Conservation (phyloP, 345 rosid species). For the Balakata baccata region DNA sequence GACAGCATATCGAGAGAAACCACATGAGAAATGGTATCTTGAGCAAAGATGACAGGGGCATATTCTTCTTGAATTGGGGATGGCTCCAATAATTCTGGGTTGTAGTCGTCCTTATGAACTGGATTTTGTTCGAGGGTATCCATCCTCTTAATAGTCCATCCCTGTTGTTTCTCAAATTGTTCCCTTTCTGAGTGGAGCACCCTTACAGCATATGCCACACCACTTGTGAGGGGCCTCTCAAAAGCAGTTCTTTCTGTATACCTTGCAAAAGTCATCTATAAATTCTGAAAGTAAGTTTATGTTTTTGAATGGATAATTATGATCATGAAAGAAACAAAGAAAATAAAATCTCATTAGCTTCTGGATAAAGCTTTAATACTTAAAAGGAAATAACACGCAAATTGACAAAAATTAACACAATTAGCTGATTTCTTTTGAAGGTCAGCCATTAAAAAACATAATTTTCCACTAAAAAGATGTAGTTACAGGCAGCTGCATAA, state of each 20-base stretch:
- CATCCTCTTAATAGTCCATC: slow-evolving; percentile 90
- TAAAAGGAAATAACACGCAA: not conserved
- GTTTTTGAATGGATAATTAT: slow-evolving; percentile 14
- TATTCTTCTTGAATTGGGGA: slow-evolving; percentile 87
- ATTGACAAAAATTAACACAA: slow-evolving; percentile 6
- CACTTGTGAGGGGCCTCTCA: slow-evolving; percentile 97
- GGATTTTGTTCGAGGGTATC: slow-evolving; percentile 66
- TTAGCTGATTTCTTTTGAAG: not conserved
- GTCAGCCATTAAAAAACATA: not conserved
- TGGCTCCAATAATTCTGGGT: slow-evolving; percentile 58
- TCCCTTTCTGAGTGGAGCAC: slow-evolving; percentile 89
- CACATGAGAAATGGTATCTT: slow-evolving; percentile 84
- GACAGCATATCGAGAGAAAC: slow-evolving; percentile 92
- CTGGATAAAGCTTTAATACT: slow-evolving; percentile 12
- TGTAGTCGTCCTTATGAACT: slow-evolving; percentile 72
- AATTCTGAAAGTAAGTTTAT: slow-evolving; percentile 34
- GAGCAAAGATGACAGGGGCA: slow-evolving; percentile 98
- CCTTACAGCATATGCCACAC: slow-evolving; percentile 94
- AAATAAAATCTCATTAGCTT: slow-evolving; percentile 18
- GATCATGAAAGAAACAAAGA: not conserved
- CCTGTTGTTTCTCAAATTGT: slow-evolving; percentile 86
- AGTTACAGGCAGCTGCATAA: not conserved
- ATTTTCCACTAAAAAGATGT: not conserved
- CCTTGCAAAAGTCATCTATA: slow-evolving; percentile 78
- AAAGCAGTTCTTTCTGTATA: slow-evolving; percentile 94